Evolutionary conservation across 2,329 filamentous ascomycete genomes (phyloP).

Genomic region (Claviceps maximensis): DNA sequence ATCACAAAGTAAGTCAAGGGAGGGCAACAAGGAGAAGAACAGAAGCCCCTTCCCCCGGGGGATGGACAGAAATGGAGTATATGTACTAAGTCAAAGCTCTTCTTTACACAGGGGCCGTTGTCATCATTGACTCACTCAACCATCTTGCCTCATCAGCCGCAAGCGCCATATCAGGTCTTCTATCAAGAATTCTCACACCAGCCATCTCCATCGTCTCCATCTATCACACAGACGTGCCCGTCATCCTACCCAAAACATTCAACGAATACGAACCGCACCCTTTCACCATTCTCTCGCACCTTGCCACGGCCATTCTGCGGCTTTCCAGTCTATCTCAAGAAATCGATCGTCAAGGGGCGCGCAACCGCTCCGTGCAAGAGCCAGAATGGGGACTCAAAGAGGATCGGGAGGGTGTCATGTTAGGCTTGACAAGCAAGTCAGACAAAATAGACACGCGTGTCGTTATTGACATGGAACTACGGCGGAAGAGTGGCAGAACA

Average conservation of each 20-base stretch:
- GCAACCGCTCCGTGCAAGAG: conserved; percentile 58
- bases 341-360: conserved; percentile 59
- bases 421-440: conserved; percentile 45
- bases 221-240: conserved; percentile 72
- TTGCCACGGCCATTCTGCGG: conserved; percentile 77
- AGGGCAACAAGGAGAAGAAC: not conserved
- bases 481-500: conserved; percentile 67
- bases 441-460: conserved; percentile 29
- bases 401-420: conserved; percentile 62
- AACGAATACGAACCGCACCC: conserved; percentile 53
- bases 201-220: conserved; percentile 59
- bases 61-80: not conserved
- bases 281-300: conserved; percentile 61
- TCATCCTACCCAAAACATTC: conserved; percentile 28
- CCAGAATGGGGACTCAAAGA: conserved; percentile 71
- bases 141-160: conserved; percentile 42
- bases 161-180: conserved; percentile 50
- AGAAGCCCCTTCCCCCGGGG: too few relatives aligned
- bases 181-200: conserved; percentile 55
- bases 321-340: conserved; percentile 62
- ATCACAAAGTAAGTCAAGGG: conserved; percentile 27
- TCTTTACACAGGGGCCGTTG: conserved; percentile 46
- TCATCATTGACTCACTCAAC: conserved; percentile 73
- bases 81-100: not conserved
- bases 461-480: conserved; percentile 75